These are phyloP conservation scores for Xylariaceae sp. DNA, from an alignment of 2,329 filamentous ascomycete genomes.

Conservation along the genomic window DNA sequence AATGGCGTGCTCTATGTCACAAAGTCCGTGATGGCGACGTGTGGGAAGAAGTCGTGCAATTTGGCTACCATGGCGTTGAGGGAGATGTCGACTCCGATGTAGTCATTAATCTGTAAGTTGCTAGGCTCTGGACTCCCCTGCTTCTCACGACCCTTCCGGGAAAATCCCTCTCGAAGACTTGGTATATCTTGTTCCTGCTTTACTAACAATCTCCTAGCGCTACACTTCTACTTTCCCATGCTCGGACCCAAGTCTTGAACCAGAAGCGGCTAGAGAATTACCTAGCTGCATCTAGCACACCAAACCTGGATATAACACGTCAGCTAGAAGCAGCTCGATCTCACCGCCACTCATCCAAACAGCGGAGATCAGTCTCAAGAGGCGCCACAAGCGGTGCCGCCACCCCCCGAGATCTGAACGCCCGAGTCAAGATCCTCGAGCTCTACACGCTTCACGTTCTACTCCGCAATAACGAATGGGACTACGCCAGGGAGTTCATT, in stretches of 20 bases:
- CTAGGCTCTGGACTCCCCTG: no score
- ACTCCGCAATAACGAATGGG: slow-evolving; percentile 92
- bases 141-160: no score
- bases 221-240: slow-evolving; percentile 86
- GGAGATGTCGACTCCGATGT: slow-evolving; percentile 93
- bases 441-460: slow-evolving; percentile 93
- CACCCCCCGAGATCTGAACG: slow-evolving; percentile 78
- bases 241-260: slow-evolving; percentile 75
- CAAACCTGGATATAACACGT: slow-evolving; percentile 67
- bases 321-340: slow-evolving; percentile 51
- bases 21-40: slow-evolving; percentile 85
- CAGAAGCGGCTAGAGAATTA: slow-evolving; percentile 87
- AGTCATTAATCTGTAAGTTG: slow-evolving; percentile 74
- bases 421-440: slow-evolving; percentile 87
- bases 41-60: slow-evolving; percentile 89
- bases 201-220: slow-evolving; percentile 52
- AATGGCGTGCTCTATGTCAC: slow-evolving; percentile 76
- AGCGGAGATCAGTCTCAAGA: slow-evolving; percentile 40
- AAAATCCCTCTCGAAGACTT: no score
- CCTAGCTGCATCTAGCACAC: slow-evolving; percentile 70
- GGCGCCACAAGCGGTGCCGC: slow-evolving; percentile 61
- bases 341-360: slow-evolving; percentile 24
- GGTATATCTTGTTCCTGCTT: no score
- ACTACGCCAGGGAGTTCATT: slow-evolving; percentile 90
- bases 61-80: slow-evolving; percentile 84